These are phyloP conservation scores for Colletotrichum theobromicola DNA, from an alignment of 2,329 filamentous ascomycete species.

Conservation along the genomic window DNA sequence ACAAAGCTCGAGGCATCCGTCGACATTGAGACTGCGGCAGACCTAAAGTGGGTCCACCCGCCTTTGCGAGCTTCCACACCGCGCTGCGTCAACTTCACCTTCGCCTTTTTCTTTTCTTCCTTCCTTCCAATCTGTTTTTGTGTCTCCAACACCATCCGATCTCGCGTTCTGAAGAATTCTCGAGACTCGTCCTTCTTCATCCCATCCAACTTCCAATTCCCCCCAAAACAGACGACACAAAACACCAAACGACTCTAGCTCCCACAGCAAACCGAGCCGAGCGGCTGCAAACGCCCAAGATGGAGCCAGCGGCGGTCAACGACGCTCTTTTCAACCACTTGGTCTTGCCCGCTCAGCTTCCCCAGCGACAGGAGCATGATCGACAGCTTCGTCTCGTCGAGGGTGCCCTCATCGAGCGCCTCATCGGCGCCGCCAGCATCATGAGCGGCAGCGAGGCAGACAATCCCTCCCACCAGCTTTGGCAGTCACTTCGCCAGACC, in stretches of 20 bases:
- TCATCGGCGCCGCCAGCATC: neutral
- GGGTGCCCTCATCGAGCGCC: neutral
- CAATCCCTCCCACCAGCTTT: neutral
- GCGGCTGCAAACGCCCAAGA: neutral
- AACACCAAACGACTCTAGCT: neutral
- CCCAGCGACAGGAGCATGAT: constrained; percentile 2
- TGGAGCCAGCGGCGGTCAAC: constrained; percentile 2
- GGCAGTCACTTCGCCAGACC: neutral
- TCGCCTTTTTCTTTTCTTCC: neutral
- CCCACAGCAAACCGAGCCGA: neutral
- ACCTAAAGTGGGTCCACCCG: neutral
- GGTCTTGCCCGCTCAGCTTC: constrained; percentile 9
- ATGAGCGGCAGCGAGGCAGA: neutral
- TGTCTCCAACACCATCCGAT: neutral
- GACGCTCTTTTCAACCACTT: constrained; percentile 12
- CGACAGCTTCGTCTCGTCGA: neutral
- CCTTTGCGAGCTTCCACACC: neutral
- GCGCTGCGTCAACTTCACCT: neutral
- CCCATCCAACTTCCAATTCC: neutral
- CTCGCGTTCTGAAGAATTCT: neutral
- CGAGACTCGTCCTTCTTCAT: neutral
- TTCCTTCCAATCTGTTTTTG: neutral
- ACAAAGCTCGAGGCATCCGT: neutral
- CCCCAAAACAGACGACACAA: neutral
- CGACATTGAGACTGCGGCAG: neutral